Evolutionary conservation across 345 rosid genomes (phyloP).

Genomic region (Arabis alpina): DNA sequence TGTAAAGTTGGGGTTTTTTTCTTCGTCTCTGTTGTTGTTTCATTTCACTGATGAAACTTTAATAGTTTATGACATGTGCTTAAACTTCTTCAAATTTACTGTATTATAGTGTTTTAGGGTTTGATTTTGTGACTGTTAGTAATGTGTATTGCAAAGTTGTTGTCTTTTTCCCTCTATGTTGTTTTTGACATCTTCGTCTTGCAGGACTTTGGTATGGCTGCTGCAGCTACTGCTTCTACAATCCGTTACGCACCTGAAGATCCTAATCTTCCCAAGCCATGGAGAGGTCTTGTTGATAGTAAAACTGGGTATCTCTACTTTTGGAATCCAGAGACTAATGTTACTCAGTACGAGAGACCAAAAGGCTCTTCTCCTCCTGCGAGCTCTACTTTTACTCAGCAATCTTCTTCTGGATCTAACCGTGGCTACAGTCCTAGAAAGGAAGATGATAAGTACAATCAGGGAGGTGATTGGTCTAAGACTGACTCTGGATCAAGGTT

Average conservation of each 20-base stretch:
- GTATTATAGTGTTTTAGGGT: too few relatives aligned
- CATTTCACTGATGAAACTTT: too few relatives aligned
- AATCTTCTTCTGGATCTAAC: conserved; percentile 48
- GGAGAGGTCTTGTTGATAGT: conserved; percentile 96
- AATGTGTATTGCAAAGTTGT: too few relatives aligned
- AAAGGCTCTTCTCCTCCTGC: conserved; percentile 34
- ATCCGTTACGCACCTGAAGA: conserved; percentile 91
- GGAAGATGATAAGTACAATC: conserved; percentile 58
- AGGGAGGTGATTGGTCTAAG: conserved; percentile 50
- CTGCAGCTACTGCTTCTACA: conserved; percentile 63
- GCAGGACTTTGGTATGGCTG: conserved; percentile 56
- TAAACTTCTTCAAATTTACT: too few relatives aligned
- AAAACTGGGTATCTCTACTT: conserved; percentile 90
- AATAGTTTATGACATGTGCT: too few relatives aligned
- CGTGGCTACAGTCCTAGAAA: conserved; percentile 54
- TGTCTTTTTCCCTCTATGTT: too few relatives aligned
- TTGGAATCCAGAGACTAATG: conserved; percentile 98
- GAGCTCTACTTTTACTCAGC: conserved; percentile 68
- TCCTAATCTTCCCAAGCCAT: conserved; percentile 93
- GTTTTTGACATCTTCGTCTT: background rate
- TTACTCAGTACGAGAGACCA: conserved; percentile 95
- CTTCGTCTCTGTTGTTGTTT: background rate
- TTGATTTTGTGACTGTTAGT: too few relatives aligned
- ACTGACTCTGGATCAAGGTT: conserved; percentile 53
- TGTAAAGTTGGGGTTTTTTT: too few relatives aligned